Conservation (phyloP, 1,139 yeast genomes). For the Blastobotrys raffinosifermentans region DNA sequence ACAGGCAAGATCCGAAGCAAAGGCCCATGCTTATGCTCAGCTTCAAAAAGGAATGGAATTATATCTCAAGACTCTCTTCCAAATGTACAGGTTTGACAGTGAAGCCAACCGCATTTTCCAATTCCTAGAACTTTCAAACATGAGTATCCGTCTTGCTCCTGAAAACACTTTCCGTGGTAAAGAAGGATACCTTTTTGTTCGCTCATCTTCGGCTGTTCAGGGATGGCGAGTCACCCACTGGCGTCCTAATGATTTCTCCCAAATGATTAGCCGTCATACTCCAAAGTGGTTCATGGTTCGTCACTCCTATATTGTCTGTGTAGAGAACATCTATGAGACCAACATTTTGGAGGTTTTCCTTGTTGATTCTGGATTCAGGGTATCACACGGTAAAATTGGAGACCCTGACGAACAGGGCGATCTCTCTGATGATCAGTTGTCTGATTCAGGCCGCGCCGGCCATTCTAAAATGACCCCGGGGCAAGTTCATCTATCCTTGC, state of each 20-base stretch:
- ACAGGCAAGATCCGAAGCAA: slow-evolving; percentile 3
- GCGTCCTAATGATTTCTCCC: slow-evolving; percentile 59
- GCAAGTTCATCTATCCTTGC: slow-evolving; percentile 41
- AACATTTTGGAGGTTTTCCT: slow-evolving; percentile 86
- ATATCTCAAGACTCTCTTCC: slow-evolving; percentile 59
- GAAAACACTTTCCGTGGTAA: slow-evolving; percentile 82
- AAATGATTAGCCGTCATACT: slow-evolving; percentile 81
- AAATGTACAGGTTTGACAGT: slow-evolving; percentile 59
- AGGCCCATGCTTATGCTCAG: slow-evolving; percentile 8
- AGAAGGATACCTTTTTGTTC: slow-evolving; percentile 76
- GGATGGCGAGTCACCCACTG: slow-evolving; percentile 97
- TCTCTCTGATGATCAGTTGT: slow-evolving; percentile 4
- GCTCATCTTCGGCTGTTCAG: slow-evolving; percentile 77
- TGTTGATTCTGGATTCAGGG: slow-evolving; percentile 65
- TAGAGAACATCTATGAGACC: slow-evolving; percentile 78
- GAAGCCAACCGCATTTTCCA: slow-evolving; percentile 79
- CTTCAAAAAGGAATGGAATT: slow-evolving; percentile 9
- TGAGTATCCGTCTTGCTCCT: slow-evolving; percentile 75
- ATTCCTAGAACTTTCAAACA: slow-evolving; percentile 84
- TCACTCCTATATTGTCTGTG: slow-evolving; percentile 78
- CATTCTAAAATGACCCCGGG: slow-evolving; percentile 5
- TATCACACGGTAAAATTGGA: slow-evolving; percentile 27
- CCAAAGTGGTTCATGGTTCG: slow-evolving; percentile 89
- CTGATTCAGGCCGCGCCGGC: slow-evolving; percentile 7
- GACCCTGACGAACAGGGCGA: slow-evolving; percentile 8